Evolutionary conservation across 2,329 filamentous ascomycete species (phyloP).

Genomic region (Sclerotinia nivalis): DNA sequence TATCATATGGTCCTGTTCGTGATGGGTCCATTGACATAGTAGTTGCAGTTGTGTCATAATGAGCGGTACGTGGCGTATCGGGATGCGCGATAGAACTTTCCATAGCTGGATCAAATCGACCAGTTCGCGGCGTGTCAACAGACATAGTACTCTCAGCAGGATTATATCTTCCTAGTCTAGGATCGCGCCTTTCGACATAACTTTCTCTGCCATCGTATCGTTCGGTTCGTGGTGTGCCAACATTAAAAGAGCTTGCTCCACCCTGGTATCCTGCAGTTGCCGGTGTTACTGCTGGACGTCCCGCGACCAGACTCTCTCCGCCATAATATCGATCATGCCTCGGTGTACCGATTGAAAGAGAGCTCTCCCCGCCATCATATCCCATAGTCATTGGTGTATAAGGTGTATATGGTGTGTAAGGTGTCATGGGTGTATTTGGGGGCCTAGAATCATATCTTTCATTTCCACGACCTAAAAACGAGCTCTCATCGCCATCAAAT

Average conservation of each 20-base stretch:
- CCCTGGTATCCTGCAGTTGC: constrained; percentile 13
- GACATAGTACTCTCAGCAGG: constrained; percentile 17
- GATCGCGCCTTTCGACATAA: constrained; percentile 15
- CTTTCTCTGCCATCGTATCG: constrained; percentile 13
- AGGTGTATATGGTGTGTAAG: constrained; percentile 9
- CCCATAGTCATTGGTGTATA: constrained; percentile 16
- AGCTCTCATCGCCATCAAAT: constrained; percentile 10
- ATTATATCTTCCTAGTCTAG: constrained; percentile 14
- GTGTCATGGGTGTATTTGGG: constrained; percentile 23
- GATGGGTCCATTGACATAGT: constrained; percentile 17
- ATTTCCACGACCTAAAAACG: constrained; percentile 1
- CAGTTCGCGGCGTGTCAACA: constrained; percentile 15
- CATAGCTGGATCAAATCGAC: constrained; percentile 20
- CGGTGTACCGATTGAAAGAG: constrained; percentile 12
- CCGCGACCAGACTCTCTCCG: neutral
- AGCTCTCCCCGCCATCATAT: constrained; percentile 21
- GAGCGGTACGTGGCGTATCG: constrained; percentile 26
- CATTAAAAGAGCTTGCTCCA: constrained; percentile 11
- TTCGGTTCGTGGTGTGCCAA: neutral
- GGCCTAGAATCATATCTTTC: constrained; percentile 15
- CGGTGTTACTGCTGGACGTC: constrained; percentile 9
- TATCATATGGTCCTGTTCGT: constrained; percentile 27
- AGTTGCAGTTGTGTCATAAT: constrained; percentile 37
- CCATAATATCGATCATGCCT: constrained; percentile 16
- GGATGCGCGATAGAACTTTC: constrained; percentile 19